A percentile compares a stretch with the other conserved stretches of the same genome.
Evolutionary conservation across 2,329 filamentous ascomycete species (phyloP).

Genomic region (Ascochyta koolunga): DNA sequence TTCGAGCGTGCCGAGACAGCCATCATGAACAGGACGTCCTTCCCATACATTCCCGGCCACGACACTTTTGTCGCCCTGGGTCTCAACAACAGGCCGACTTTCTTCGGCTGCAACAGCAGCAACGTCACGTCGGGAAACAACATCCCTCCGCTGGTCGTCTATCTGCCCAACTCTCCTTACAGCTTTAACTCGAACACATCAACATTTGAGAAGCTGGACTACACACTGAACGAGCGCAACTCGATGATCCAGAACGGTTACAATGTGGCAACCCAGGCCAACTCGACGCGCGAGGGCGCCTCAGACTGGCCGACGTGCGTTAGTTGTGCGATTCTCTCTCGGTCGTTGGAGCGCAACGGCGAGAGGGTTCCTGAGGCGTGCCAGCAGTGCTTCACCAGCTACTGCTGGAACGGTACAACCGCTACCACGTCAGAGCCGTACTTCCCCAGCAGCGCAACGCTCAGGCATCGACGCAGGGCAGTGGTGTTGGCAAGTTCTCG

Average conservation of each 20-base stretch:
- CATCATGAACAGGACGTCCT: conserved; percentile 70
- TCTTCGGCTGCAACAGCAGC: conserved; percentile 76
- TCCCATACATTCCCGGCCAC: conserved; percentile 73
- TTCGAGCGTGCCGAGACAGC: conserved; percentile 68
- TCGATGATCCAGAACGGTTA: conserved; percentile 86
- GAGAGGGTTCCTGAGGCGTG: conserved; percentile 75
- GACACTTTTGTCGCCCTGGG: conserved; percentile 82
- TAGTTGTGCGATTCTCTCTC: conserved; percentile 81
- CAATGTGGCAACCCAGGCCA: conserved; percentile 81
- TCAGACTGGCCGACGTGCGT: conserved; percentile 80
- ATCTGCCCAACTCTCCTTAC: conserved; percentile 87
- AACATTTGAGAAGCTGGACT: conserved; percentile 70
- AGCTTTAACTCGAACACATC: conserved; percentile 76
- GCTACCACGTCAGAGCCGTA: conserved; percentile 41
- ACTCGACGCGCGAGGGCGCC: conserved; percentile 70
- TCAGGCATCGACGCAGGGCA: conserved; percentile 16
- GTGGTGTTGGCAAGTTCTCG: conserved; percentile 29
- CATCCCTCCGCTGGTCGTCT: conserved; percentile 75
- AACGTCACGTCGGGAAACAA: conserved; percentile 62
- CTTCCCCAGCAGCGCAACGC: conserved; percentile 30
- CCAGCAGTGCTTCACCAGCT: conserved; percentile 74
- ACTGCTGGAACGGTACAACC: conserved; percentile 92
- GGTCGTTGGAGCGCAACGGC: conserved; percentile 74
- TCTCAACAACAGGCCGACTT: conserved; percentile 74
- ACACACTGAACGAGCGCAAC: conserved; percentile 71